Conservation (phyloP, 768 basidiomycete species). For the Saitozyma podzolica region DNA sequence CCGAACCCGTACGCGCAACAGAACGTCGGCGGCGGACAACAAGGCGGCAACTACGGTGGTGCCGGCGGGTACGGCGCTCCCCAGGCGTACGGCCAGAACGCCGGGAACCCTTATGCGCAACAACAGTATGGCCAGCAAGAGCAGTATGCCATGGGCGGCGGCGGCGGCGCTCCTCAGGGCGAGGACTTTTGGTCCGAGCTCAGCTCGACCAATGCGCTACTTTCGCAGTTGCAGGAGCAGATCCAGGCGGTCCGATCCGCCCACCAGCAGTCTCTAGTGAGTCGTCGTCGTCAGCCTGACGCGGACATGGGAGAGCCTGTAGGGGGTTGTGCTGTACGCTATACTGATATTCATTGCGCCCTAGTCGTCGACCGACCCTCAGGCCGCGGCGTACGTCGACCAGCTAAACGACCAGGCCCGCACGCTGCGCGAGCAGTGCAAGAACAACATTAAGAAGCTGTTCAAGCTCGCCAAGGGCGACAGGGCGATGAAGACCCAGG, state of each 20-base stretch:
- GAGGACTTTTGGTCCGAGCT: conserved; percentile 48
- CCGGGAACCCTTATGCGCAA: conserved; percentile 28
- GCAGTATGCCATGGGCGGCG: conserved; percentile 41
- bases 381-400: conserved; percentile 41
- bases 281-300: conserved; percentile 7
- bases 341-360: conserved; percentile 7
- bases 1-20: conserved; percentile 47
- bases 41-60: conserved; percentile 23
- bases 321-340: conserved; percentile 48
- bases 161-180: conserved; percentile 21
- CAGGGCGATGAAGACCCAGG: conserved; percentile 51
- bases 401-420: conserved; percentile 48
- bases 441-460: conserved; percentile 53
- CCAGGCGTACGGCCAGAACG: conserved; percentile 11
- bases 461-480: conserved; percentile 54
- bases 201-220: conserved; percentile 31
- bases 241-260: conserved; percentile 49
- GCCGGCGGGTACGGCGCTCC: conserved; percentile 7
- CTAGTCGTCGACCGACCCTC: conserved; percentile 71
- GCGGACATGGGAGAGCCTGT: too few relatives aligned
- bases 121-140: conserved; percentile 49
- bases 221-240: conserved; percentile 48
- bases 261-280: conserved; percentile 47
- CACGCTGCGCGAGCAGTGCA: conserved; percentile 52
- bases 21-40: conserved; percentile 13